A percentile compares a stretch with the other conserved stretches of the same genome.
These are phyloP conservation scores for Alloascoidea hylecoeti DNA, from an alignment of 805 yeast species.

Conservation along the genomic window DNA sequence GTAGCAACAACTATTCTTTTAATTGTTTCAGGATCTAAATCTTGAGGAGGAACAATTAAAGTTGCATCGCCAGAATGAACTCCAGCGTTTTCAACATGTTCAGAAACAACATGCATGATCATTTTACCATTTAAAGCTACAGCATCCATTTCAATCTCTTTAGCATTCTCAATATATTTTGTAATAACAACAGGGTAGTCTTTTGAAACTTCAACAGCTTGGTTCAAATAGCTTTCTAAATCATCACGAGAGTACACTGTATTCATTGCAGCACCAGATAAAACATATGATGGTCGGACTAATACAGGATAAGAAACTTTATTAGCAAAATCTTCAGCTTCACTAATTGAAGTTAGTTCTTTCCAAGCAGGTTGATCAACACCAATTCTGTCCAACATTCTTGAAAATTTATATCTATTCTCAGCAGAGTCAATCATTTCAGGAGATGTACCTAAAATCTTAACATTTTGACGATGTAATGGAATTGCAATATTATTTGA, in stretches of 20 bases:
- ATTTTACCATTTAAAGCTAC: constrained; percentile 92
- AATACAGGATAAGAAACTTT: constrained; percentile 87
- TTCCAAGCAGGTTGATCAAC: constrained; percentile 99
- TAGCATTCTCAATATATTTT: constrained; percentile 91
- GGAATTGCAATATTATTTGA: constrained; percentile 93
- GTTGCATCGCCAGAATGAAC: constrained; percentile 99
- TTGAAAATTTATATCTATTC: constrained; percentile 93
- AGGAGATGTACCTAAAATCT: constrained; percentile 93
- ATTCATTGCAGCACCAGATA: constrained; percentile 99
- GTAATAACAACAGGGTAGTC: constrained; percentile 97
- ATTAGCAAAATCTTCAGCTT: constrained; percentile 87
- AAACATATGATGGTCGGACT: constrained; percentile 94
- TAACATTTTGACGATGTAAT: constrained; percentile 86
- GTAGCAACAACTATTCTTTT: constrained; percentile 87
- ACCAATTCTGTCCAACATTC: constrained; percentile 91
- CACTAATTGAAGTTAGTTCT: constrained; percentile 83
- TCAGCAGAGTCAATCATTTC: constrained; percentile 98
- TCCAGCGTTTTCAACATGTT: constrained; percentile 98
- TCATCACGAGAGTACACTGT: constrained; percentile 87
- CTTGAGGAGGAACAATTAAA: constrained; percentile 92
- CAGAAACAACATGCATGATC: constrained; percentile 95
- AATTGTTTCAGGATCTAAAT: constrained; percentile 83
- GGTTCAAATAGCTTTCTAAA: constrained; percentile 72
- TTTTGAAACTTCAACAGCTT: constrained; percentile 95
- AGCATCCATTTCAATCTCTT: constrained; percentile 98